Percentiles rank a stretch among this genome's conserved stretches.
Evolutionary conservation across 148 eudicot genomes (phyloP).

Genomic region (Dianthus caryophyllus): DNA sequence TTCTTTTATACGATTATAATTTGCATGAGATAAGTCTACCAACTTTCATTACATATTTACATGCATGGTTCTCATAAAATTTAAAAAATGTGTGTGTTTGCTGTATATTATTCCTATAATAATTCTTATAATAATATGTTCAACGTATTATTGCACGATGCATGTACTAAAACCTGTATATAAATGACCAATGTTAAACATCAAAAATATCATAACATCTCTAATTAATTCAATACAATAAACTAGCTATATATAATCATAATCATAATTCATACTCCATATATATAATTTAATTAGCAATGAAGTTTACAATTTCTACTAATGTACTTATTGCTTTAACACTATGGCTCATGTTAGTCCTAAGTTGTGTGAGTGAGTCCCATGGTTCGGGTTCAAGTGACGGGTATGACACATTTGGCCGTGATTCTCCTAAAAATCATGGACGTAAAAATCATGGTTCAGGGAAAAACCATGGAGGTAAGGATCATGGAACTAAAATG

Average conservation of each 20-base stretch:
- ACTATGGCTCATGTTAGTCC: conserved; percentile 11
- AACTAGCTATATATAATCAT: not conserved
- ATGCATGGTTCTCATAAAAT: not conserved
- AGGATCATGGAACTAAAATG: not conserved
- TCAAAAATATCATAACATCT: not conserved
- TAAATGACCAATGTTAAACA: not conserved
- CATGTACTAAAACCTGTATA: conserved; percentile 5
- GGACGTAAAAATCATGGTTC: not conserved
- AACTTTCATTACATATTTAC: no score
- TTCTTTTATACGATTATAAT: not conserved
- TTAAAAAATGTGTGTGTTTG: not conserved
- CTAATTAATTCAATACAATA: not conserved
- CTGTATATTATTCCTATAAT: no score
- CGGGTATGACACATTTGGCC: not conserved
- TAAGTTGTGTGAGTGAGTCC: conserved; percentile 1
- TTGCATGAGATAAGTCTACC: not conserved
- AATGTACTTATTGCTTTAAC: not conserved
- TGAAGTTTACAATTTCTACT: not conserved
- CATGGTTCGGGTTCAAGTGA: not conserved
- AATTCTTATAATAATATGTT: conserved; percentile 2
- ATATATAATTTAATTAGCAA: not conserved
- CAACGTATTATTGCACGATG: not conserved
- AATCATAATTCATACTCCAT: not conserved
- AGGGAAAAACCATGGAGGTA: not conserved
- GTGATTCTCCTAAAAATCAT: no score